Base-by-base conservation (phyloP, 2,329 filamentous ascomycete genomes). In the Diaporthe capsici region DNA sequence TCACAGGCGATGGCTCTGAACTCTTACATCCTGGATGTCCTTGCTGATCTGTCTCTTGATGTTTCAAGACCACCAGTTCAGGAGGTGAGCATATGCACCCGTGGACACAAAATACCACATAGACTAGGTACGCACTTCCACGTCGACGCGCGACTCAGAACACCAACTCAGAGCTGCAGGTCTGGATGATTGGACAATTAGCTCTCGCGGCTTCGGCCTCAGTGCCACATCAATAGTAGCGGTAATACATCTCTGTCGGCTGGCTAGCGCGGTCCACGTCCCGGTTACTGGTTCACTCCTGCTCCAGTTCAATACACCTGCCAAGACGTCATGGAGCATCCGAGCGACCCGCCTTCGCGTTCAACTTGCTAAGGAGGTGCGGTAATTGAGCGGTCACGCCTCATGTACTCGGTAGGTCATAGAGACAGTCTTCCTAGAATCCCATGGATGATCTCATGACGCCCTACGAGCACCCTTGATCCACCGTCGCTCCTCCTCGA, bases 281-380 rank as follows among this genome's bases (percentile, higher is more conserved):
- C n/a, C 39, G 42, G 42, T 65, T 42, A 47, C n/a, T 71, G 12
- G 60, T 28, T 67, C 53, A 53, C 17, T 58, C 39, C 34, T 20
- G 8, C 51, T 49, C 28, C 17, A 53, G 31, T 51, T 63, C 49
- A 13, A 71, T 25, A 61, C 55, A 42, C 73, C 17, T 60, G 53
- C 51, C 37, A 34, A 57, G 74, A 76, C 74, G 65, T 76, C 75
- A 76, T 76, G 71, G 67, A 61, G 31, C 49, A 58, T 31, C 74
- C 68, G 74, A 68, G 58, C 60, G 44, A 58, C 67, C 60, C 51
- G 51, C 57, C 10, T 25, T 17, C 12, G 28, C 31, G 31, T 17
- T 58, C 28, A 34, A 37, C 17, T 13, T 55, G 13, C 42, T 10
- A 34, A 44, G 31, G 28, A 73, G 60, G 4, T 63, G 60, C 22